A percentile compares a stretch with the other conserved stretches of the same genome.
Evolutionary conservation across 78 protist genomes (phyloP).

Genomic region (Tieghemostelium lacteum): DNA sequence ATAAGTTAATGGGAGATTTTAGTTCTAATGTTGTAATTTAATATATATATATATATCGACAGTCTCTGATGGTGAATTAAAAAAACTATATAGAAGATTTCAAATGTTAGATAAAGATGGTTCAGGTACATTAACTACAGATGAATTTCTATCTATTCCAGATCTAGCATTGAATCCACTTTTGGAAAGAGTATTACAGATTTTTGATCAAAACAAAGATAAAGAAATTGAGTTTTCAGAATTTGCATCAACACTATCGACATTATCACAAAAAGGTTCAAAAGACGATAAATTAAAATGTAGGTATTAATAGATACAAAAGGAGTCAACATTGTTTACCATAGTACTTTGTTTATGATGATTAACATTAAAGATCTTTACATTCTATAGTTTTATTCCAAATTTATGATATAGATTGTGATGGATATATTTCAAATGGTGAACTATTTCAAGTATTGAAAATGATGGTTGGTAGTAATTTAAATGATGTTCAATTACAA

Average conservation of each 20-base stretch:
- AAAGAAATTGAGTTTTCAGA: constrained; percentile 94
- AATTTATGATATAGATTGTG: constrained; percentile 96
- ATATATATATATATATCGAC: background rate
- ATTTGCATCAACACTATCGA: constrained; percentile 83
- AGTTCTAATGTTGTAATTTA: background rate
- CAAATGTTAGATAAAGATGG: constrained; percentile 92
- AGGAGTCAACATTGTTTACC: background rate
- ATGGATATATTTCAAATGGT: constrained; percentile 92
- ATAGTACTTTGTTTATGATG: background rate
- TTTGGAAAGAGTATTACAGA: constrained; percentile 81
- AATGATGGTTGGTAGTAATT: constrained; percentile 97
- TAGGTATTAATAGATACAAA: constrained; percentile 34
- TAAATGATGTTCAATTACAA: constrained; percentile 95
- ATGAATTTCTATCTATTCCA: constrained; percentile 93
- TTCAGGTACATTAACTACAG: constrained; percentile 89
- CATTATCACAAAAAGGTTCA: constrained; percentile 83
- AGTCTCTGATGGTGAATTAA: constrained; percentile 85
- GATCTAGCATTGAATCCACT: constrained; percentile 90
- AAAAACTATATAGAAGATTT: constrained; percentile 91
- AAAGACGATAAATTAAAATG: constrained; percentile 89
- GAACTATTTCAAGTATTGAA: constrained; percentile 93
- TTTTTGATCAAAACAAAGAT: constrained; percentile 86
- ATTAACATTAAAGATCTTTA: background rate
- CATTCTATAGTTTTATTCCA: constrained; percentile 77
- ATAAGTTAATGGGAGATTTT: background rate